Conservation (phyloP, 2,329 filamentous ascomycete species). For the Aspergillus novoparasiticus region DNA sequence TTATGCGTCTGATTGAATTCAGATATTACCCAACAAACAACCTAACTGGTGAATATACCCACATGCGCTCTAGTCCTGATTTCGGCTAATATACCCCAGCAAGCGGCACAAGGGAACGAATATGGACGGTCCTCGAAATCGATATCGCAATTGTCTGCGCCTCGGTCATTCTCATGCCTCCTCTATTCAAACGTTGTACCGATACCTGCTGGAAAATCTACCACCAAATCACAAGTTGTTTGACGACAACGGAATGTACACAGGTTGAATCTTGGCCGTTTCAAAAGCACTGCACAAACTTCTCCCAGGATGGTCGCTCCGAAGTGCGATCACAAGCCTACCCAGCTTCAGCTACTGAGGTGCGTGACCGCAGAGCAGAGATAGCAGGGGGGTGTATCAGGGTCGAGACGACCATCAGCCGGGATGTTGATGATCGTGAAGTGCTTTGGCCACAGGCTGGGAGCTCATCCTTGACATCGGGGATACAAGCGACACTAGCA, state of each 20-base stretch:
- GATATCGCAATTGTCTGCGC: constrained; percentile 1
- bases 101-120: not conserved
- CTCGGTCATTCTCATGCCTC: not conserved
- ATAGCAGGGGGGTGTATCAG: not conserved
- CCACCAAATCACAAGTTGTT: not conserved
- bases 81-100: not conserved
- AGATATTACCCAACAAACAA: not conserved
- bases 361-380: not conserved
- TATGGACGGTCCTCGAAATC: constrained; percentile 5
- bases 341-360: not conserved
- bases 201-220: not conserved
- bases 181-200: not conserved
- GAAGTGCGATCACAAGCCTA: constrained; percentile 5
- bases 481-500: not conserved
- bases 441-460: not conserved
- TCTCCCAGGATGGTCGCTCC: constrained; percentile 1
- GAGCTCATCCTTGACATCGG: not conserved
- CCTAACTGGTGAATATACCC: not conserved
- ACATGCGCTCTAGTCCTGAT: too few relatives aligned
- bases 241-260: not conserved
- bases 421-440: not conserved
- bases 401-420: constrained; percentile 1
- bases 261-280: not conserved
- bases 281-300: constrained; percentile 1
- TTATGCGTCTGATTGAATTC: constrained; percentile 4